Conservation (phyloP, 169 alveolate genomes). For the Eimeria acervulina region DNA sequence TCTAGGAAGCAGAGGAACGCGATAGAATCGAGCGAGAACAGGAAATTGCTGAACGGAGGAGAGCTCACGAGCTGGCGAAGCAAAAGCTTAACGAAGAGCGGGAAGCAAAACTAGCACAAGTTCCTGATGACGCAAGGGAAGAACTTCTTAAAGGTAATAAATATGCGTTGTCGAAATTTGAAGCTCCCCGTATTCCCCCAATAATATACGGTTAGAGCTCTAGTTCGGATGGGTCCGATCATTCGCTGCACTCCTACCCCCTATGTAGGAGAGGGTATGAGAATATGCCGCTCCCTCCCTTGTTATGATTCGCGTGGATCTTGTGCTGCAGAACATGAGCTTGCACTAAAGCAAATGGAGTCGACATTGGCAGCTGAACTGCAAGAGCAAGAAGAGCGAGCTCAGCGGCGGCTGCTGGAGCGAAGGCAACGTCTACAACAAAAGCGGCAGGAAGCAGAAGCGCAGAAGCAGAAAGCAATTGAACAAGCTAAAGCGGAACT, state of each 20-base stretch:
- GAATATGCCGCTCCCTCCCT: background rate
- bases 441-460: constrained; percentile 59
- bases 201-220: background rate
- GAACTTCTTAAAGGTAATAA: constrained; percentile 20
- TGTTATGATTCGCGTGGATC: background rate
- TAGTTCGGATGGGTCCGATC: too few species aligned
- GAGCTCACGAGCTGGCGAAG: constrained; percentile 38
- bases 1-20: constrained; percentile 51
- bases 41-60: constrained; percentile 1
- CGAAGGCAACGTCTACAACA: constrained; percentile 54
- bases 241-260: too few species aligned
- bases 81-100: constrained; percentile 57
- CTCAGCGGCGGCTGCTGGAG: constrained; percentile 46
- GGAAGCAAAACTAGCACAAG: constrained; percentile 41
- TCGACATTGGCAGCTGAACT: constrained; percentile 44
- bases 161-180: background rate
- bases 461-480: constrained; percentile 30
- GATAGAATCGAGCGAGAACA: constrained; percentile 33
- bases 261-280: too few species aligned
- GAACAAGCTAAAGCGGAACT: constrained; percentile 70
- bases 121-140: constrained; percentile 19
- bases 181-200: background rate
- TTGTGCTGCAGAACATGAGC: constrained; percentile 50
- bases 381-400: constrained; percentile 46
- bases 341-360: constrained; percentile 57